Conservation (phyloP, 768 basidiomycete genomes). For the Boletus insuetus region DNA sequence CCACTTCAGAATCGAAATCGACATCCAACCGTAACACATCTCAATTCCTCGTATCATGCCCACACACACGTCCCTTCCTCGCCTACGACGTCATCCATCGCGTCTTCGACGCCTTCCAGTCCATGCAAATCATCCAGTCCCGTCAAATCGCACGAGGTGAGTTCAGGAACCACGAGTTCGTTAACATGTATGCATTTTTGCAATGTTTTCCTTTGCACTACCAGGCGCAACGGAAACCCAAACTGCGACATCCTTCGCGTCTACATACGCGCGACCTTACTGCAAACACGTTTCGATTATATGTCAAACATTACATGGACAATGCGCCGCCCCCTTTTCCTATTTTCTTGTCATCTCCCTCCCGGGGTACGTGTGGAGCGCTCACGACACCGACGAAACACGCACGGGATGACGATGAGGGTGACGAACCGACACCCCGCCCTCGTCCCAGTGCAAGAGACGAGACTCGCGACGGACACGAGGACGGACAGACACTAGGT, state of each 20-base stretch:
- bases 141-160: slow-evolving; percentile 10
- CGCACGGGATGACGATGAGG: slow-evolving; percentile 6
- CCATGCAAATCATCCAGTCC: slow-evolving; percentile 29
- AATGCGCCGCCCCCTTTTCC: slow-evolving; percentile 33
- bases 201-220: not conserved
- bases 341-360: not conserved
- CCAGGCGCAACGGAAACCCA: slow-evolving; percentile 30
- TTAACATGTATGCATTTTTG: not conserved
- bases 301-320: slow-evolving; percentile 80
- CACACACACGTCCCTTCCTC: slow-evolving; percentile 17
- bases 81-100: slow-evolving; percentile 20
- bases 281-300: slow-evolving; percentile 67
- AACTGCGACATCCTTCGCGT: slow-evolving; percentile 71
- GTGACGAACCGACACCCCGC: slow-evolving; percentile 13
- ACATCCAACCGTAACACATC: not conserved
- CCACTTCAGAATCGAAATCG: slow-evolving; percentile 10
- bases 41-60: not conserved
- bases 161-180: not conserved
- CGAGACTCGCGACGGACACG: not conserved
- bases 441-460: not conserved
- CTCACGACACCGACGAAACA: slow-evolving; percentile 35
- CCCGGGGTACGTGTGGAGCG: slow-evolving; percentile 1
- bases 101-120: slow-evolving; percentile 30
- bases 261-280: slow-evolving; percentile 67
- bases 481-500: slow-evolving; percentile 32